Evolutionary conservation across 2,329 filamentous ascomycete genomes (phyloP), one percentile per base, ranked within the genome.

Genomic region (Cladosporium cucumerinum): DNA sequence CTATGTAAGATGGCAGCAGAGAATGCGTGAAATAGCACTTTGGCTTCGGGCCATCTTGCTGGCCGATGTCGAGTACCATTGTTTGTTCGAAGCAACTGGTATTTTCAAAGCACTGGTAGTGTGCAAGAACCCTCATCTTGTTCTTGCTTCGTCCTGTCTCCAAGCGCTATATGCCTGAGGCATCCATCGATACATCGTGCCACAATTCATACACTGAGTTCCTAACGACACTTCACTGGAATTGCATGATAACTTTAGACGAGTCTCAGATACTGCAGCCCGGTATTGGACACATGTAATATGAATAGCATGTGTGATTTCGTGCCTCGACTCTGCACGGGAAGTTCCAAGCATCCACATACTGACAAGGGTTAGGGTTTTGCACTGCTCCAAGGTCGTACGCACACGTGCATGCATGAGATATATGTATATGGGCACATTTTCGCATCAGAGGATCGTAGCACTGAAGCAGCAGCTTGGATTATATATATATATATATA

Each of bases 21-120:
- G 87, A 87, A 72, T 91, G 86, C 0, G 89, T 90, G 68, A 92
- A 88, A 76, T 86, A 89, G 77, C 91, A 93, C 83, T 90, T 95
- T 39, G 74, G 74, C 23, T 65, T 69, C 14, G 71, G 69, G 3
- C 68, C 66, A 30, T 43, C 52, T 39, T 59, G 46, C 28, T 59
- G 43, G 23, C 62, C 62, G 26, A 59, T 58, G 11, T 58, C 39
- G 23, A 64, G 54, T 1, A 57, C 54, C 61, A 64, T 64, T n/a
- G 12, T 61, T 36, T 21, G 1, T 32, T 23, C 36, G n/a, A 10
- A n/a, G 16, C 18, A 2, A 43, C 36, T 2, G 36, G 1, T 43
- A n/a, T n/a, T 1, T 8, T 11, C 39, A 10, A 46, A 21, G n/a
- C 36, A n/a, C 36, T 46, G n/a, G n/a, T 46, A n/a, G 8, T 43